Evolutionary conservation across 2,329 filamentous ascomycete genomes (phyloP).

Genomic region (Trichophyton mentagrophytes): DNA sequence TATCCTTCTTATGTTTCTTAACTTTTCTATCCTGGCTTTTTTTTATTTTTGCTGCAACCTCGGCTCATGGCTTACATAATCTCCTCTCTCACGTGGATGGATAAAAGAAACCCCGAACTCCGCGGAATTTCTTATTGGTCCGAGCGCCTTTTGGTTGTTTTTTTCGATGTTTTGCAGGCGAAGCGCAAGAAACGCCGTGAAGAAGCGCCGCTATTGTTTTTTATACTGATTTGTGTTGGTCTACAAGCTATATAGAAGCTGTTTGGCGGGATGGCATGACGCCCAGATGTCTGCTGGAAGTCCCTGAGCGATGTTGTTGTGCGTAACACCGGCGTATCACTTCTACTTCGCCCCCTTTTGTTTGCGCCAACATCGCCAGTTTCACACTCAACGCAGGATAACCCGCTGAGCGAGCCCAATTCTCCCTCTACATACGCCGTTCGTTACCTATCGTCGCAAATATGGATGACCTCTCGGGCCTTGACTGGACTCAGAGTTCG

Average conservation of each 20-base stretch:
- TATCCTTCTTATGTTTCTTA: not conserved
- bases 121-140: too few species aligned
- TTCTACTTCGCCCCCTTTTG: not conserved
- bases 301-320: not conserved
- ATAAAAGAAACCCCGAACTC: not conserved
- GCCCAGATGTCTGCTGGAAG: not conserved
- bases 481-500: slow-evolving; percentile 30
- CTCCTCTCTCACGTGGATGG: not conserved
- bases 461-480: slow-evolving; percentile 38
- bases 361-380: not conserved
- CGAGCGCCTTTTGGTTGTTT: not conserved
- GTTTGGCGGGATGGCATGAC: not conserved
- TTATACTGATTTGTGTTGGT: too few species aligned
- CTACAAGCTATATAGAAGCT: not conserved
- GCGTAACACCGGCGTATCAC: not conserved
- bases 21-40: not conserved
- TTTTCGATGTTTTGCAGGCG: not conserved
- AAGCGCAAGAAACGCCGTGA: too few species aligned
- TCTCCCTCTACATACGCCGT: not conserved
- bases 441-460: slow-evolving; percentile 6
- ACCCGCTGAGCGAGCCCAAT: not conserved
- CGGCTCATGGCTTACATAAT: not conserved
- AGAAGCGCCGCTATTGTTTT: too few species aligned
- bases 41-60: not conserved
- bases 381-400: not conserved